phyloP scores from a whole-genome alignment of 768 basidiomycete genomes.

The Serpula lacrymans region DNA sequence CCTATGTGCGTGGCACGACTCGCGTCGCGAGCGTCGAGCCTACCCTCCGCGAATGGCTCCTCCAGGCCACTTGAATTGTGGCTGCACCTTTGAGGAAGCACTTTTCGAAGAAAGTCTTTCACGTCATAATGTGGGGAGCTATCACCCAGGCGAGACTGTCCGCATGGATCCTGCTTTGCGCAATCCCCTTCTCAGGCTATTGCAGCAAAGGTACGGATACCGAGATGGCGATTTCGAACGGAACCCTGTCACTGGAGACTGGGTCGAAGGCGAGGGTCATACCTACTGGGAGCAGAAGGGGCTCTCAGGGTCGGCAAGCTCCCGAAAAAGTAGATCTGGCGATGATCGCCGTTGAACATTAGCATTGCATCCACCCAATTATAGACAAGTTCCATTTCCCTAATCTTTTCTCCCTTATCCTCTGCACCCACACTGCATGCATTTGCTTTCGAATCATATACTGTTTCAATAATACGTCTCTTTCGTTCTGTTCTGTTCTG shows the following conservation, averaged over 20 bases:
- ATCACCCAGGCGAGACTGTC: slow-evolving; percentile 79
- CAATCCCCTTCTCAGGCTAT: slow-evolving; percentile 71
- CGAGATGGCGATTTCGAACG: slow-evolving; percentile 85
- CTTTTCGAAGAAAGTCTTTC: slow-evolving; percentile 83
- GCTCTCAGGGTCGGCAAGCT: slow-evolving; percentile 32
- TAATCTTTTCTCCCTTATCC: not conserved
- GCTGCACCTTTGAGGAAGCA: slow-evolving; percentile 80
- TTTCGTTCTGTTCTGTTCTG: not conserved
- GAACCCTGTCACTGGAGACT: slow-evolving; percentile 57
- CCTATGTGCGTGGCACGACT: slow-evolving; percentile 88
- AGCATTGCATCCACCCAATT: not conserved
- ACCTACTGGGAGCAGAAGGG: slow-evolving; percentile 60
- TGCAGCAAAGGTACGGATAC: slow-evolving; percentile 73
- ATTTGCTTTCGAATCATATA: slow-evolving; percentile 3
- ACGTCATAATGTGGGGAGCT: slow-evolving; percentile 76
- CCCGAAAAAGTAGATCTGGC: slow-evolving; percentile 33
- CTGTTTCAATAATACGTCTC: not conserved
- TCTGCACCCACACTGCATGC: not conserved
- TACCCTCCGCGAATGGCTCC: slow-evolving; percentile 82
- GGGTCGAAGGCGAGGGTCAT: slow-evolving; percentile 67
- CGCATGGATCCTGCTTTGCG: slow-evolving; percentile 87
- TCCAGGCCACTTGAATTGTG: slow-evolving; percentile 75
- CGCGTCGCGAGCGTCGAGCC: slow-evolving; percentile 73
- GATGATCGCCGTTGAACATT: slow-evolving; percentile 35
- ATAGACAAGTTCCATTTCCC: not conserved